A percentile compares a stretch with the other conserved stretches of the same genome.
These are phyloP conservation scores for Fereydounia khargensis DNA, from an alignment of 1,284 basidiomycete species.

Conservation along the genomic window DNA sequence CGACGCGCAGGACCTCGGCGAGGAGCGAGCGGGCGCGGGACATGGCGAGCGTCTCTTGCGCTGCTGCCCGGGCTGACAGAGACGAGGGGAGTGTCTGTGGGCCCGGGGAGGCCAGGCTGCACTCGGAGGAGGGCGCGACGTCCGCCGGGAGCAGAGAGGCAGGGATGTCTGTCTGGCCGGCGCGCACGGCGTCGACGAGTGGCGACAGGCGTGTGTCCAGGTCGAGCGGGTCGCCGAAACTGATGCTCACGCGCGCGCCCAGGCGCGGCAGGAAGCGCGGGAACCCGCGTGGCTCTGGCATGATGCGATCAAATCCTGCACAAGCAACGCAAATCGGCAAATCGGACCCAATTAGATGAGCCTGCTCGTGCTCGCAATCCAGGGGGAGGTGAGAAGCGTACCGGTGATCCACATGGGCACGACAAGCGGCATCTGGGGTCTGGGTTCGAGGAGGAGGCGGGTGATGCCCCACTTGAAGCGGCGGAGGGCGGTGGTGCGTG, in stretches of 20 bases:
- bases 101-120: background rate
- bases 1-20: background rate
- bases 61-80: background rate
- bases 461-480: constrained; percentile 96
- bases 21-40: background rate
- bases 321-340: too few species aligned
- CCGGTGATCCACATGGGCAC: constrained; percentile 92
- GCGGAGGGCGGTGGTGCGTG: constrained; percentile 65
- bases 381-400: constrained; percentile 40
- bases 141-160: background rate
- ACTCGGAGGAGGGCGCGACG: background rate
- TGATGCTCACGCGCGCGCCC: constrained; percentile 39
- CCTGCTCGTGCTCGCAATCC: background rate
- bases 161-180: background rate
- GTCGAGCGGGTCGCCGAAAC: constrained; percentile 48
- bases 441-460: constrained; percentile 59
- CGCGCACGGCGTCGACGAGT: background rate
- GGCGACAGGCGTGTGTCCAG: background rate
- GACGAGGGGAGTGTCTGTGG: background rate
- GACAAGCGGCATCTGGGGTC: constrained; percentile 65
- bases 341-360: background rate
- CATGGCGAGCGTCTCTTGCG: too few species aligned
- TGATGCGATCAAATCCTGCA: constrained; percentile 48
- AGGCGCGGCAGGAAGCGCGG: constrained; percentile 45
- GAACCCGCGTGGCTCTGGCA: constrained; percentile 48